phyloP scores from a whole-genome alignment of 1,284 basidiomycete genomes.

The Rhodotorula mucilaginosa region DNA sequence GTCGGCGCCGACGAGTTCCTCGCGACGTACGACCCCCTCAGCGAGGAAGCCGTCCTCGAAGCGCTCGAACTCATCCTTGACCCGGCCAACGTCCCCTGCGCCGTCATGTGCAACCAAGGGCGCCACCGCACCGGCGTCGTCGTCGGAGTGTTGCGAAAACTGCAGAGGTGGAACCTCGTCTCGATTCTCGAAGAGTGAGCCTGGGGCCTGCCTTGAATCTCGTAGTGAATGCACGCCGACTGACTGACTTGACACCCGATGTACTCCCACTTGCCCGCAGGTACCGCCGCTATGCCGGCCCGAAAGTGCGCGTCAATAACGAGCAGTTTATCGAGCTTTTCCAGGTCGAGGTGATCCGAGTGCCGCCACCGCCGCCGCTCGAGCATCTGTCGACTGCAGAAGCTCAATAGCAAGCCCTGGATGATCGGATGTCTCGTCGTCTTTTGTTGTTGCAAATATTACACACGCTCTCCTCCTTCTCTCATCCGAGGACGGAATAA shows the following conservation, averaged over 20 bases:
- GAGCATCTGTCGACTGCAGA: not conserved
- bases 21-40: slow-evolving; percentile 50
- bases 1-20: slow-evolving; percentile 52
- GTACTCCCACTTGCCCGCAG: not conserved
- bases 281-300: slow-evolving; percentile 51
- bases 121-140: slow-evolving; percentile 56
- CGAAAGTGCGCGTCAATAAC: slow-evolving; percentile 56
- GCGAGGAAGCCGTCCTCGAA: slow-evolving; percentile 56
- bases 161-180: slow-evolving; percentile 55
- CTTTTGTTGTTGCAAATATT: too few relatives aligned
- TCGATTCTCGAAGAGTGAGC: slow-evolving; percentile 55
- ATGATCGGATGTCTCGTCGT: too few relatives aligned
- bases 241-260: not conserved
- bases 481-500: too few relatives aligned
- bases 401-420: too few relatives aligned
- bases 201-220: not conserved
- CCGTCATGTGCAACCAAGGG: slow-evolving; percentile 58
- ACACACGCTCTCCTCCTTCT: too few relatives aligned
- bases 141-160: slow-evolving; percentile 53
- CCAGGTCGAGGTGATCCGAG: slow-evolving; percentile 26
- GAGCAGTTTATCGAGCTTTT: slow-evolving; percentile 60
- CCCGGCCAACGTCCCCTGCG: slow-evolving; percentile 53
- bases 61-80: slow-evolving; percentile 55
- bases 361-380: not conserved
- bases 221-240: not conserved